Evolutionary conservation across 2,329 filamentous ascomycete species (phyloP), one percentile per base, ranked within the genome.

Genomic region (Colletotrichum sp.): DNA sequence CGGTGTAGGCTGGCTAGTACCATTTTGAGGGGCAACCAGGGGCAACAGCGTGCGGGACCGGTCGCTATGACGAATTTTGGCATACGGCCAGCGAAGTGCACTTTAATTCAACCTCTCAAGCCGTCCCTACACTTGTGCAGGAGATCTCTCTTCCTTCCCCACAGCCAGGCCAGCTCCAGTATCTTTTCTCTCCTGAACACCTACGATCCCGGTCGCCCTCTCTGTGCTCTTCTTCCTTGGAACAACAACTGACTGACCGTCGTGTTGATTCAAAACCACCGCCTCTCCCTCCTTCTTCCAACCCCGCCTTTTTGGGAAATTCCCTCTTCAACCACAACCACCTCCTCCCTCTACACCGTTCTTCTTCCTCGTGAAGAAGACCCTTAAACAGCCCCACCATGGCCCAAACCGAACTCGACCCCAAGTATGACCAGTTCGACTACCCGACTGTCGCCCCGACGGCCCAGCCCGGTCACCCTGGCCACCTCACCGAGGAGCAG

Each of bases 401-500:
- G 74, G 65, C 74, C 57, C 74, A 76, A 48, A 71, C 67, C 32
- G 87, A 92, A 84, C 84, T 95, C 81, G 93, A 98, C 86, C 90
- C 95, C 84, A 98, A 98, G 88, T 98, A 99, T 90, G 97, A 99
- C 88, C 86, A 98, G 89, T 99, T 97, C 87, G 96, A 98, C 86
- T 99, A 92, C 89, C 97, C 97, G 78, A 95, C 93, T 78, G 93
- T 91, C 78, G 92, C 95, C 63, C 91, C 94, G 71, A 91, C 92
- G 80, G 84, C 90, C 63, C 91, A 93, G 83, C 88, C 89, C 81
- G 97, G 97, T 79, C 96, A 98, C 85, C 93, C 96, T 77, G 97
- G 97, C 83, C 92, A 98, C 86, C 94, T 98, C 81, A 97, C 94
- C 71, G 89, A 92, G 74, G 91, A 94, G 85, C 96, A 99, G 88